Conservation (phyloP, 176 grass and related monocot species). For the Luzula sylvatica region DNA sequence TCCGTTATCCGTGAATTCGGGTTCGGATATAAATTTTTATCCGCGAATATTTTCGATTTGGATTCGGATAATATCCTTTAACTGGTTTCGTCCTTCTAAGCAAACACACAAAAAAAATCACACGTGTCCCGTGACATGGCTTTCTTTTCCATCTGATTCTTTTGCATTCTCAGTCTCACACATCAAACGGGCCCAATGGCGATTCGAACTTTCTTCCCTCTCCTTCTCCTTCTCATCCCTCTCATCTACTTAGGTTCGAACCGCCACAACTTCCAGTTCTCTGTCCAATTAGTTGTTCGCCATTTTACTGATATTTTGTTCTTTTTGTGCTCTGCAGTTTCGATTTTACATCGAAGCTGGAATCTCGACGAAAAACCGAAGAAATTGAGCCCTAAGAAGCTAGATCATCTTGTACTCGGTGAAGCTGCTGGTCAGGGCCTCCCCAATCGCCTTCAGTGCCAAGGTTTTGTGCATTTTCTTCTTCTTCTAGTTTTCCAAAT, state of each 20-base stretch:
- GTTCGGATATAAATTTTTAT: too few relatives aligned
- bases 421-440: constrained; percentile 50
- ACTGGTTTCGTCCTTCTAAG: too few relatives aligned
- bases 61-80: too few relatives aligned
- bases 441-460: constrained; percentile 60
- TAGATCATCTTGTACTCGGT: constrained; percentile 41
- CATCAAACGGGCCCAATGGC: too few relatives aligned
- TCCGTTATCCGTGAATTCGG: too few relatives aligned
- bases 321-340: constrained; percentile 31
- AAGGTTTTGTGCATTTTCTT: constrained; percentile 19
- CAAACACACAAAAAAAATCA: too few relatives aligned
- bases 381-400: constrained; percentile 12
- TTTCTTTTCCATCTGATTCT: too few relatives aligned
- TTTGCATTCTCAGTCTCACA: too few relatives aligned
- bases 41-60: too few relatives aligned
- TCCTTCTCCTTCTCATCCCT: constrained; percentile 43
- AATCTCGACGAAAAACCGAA: constrained; percentile 12
- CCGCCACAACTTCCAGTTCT: not conserved
- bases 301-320: not conserved
- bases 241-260: constrained; percentile 51
- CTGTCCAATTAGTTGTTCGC: constrained; percentile 7
- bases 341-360: constrained; percentile 35
- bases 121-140: too few relatives aligned
- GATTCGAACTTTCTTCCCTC: constrained; percentile 23
- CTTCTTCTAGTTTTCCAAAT: not conserved